Evolutionary conservation across 345 rosid genomes (phyloP).

Genomic region (Nephelium lappaceum): DNA sequence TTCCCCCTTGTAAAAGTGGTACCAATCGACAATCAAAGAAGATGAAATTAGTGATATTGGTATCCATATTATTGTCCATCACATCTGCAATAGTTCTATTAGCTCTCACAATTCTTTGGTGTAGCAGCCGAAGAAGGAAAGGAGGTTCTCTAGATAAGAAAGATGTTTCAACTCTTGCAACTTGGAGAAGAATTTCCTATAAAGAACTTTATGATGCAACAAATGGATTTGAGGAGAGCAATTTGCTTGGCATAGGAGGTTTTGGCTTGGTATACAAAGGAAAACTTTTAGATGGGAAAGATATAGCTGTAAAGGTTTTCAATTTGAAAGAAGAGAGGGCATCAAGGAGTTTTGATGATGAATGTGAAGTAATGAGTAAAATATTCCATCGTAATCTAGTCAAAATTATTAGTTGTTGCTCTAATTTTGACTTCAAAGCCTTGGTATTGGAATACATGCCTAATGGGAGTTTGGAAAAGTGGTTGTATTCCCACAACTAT

Average conservation of each 20-base stretch:
- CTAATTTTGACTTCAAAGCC: constrained; percentile 18
- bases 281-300: not conserved
- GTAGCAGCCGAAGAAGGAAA: not conserved
- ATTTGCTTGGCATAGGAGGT: constrained; percentile 7
- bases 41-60: not conserved
- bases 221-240: not conserved
- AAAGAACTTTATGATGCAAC: not conserved
- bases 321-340: constrained; percentile 7
- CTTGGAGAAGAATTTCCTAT: constrained; percentile 5
- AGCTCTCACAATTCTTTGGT: not conserved
- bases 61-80: not conserved
- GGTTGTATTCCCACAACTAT: constrained; percentile 5
- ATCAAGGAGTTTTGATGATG: constrained; percentile 17
- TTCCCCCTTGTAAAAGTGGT: constrained; percentile 17
- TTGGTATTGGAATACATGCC: constrained; percentile 26
- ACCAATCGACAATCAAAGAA: not conserved
- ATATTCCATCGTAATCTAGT: constrained; percentile 26
- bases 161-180: not conserved
- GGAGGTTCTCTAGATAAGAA: too few relatives aligned
- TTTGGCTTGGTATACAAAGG: constrained; percentile 26
- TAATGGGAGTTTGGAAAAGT: constrained; percentile 23
- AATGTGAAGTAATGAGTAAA: constrained; percentile 23
- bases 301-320: constrained; percentile 26
- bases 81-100: not conserved
- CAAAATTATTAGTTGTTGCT: constrained; percentile 17